Conservation (phyloP, 2,329 filamentous ascomycete genomes). For the Elsinoe batatas region DNA sequence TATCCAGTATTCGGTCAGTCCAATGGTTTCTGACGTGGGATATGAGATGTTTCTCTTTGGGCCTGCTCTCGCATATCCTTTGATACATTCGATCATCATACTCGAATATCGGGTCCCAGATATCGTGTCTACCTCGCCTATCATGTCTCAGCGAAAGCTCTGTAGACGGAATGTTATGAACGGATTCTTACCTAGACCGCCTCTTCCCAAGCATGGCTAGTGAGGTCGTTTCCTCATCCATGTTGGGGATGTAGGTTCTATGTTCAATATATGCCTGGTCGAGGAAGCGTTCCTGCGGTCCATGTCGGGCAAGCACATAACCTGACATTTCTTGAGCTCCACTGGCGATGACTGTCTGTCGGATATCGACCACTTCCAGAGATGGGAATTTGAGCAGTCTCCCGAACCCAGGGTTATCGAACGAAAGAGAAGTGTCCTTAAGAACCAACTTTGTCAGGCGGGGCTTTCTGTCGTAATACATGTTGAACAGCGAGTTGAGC, state of each 20-base stretch:
- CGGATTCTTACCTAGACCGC: neutral
- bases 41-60: neutral
- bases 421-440: neutral
- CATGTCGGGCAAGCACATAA: neutral
- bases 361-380: neutral
- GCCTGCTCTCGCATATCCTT: neutral
- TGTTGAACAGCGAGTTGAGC: neutral
- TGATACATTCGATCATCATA: neutral
- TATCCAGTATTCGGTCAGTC: neutral
- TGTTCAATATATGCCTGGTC: neutral
- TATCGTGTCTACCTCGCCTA: no score
- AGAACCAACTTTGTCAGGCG: neutral
- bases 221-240: neutral
- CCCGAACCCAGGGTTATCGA: neutral
- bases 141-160: no score
- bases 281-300: neutral
- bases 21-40: neutral
- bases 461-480: neutral
- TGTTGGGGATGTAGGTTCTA: neutral
- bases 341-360: neutral
- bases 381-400: neutral
- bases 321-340: neutral
- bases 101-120: neutral
- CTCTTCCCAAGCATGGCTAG: neutral
- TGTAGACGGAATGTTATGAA: no score